phyloP scores from a whole-genome alignment of 1,284 basidiomycete genomes.

The Tilletia setariae region DNA sequence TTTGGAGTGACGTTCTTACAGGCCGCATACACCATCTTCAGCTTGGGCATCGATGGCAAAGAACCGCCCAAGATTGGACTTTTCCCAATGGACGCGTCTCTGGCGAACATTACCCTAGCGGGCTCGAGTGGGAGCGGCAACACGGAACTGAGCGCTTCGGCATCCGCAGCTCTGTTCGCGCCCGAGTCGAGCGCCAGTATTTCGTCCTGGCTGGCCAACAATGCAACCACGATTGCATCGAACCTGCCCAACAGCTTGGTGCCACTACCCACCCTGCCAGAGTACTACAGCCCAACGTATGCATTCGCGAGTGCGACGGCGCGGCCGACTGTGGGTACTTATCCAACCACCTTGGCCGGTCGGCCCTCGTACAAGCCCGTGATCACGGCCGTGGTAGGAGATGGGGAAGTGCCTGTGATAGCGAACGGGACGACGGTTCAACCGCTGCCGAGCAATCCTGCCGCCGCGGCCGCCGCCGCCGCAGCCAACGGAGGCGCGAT shows the following conservation, averaged over 20 bases:
- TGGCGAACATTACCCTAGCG: neutral
- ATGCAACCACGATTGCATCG: constrained; percentile 67
- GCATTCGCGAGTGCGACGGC: constrained; percentile 62
- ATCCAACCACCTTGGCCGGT: constrained; percentile 23
- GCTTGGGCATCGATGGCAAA: constrained; percentile 45
- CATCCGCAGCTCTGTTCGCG: constrained; percentile 5
- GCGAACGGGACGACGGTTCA: constrained; percentile 22
- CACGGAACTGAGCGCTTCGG: constrained; percentile 55
- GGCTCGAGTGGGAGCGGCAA: constrained; percentile 16
- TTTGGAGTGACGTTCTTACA: constrained; percentile 76
- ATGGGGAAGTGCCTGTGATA: constrained; percentile 23
- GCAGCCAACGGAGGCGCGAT: neutral
- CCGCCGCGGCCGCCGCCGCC: neutral
- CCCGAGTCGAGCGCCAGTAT: constrained; percentile 52
- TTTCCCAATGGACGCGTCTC: constrained; percentile 20
- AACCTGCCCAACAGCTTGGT: constrained; percentile 73
- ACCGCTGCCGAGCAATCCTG: constrained; percentile 30
- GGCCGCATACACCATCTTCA: constrained; percentile 77
- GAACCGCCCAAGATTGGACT: constrained; percentile 34
- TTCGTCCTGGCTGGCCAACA: constrained; percentile 63
- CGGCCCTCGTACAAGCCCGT: constrained; percentile 18
- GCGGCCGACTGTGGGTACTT: constrained; percentile 23
- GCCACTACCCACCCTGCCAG: constrained; percentile 64
- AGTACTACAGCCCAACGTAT: constrained; percentile 62
- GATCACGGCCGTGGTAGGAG: constrained; percentile 18